Evolutionary conservation across 2,329 filamentous ascomycete genomes (phyloP), one percentile per base, ranked within the genome.

Genomic region (Parafenestella ontariensis): DNA sequence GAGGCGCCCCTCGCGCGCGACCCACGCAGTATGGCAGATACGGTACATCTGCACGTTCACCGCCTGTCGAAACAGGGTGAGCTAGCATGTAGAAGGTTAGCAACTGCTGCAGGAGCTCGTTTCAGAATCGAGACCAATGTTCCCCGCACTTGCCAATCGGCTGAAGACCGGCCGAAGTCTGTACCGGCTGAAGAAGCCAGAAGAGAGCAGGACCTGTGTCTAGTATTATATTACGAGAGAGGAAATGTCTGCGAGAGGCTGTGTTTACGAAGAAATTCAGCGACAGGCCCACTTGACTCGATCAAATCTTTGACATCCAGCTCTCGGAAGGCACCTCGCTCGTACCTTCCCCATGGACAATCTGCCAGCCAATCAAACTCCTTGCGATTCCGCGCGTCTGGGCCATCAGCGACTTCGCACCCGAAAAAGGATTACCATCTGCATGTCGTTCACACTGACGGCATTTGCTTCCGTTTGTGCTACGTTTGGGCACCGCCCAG

Each of bases 91-190:
- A 49, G 52, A 29, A 28, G 55, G 58, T 37, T 58, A 64, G 56
- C 41, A 64, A 54, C 41, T 17, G 18, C 17, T 18, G 8, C 15
- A 18, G 7, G 5, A 28, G 46, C 29, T 48, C 51, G 64, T 68
- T 68, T 68, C 64, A 68, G 64, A 43, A 43, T 43, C 41, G 15
- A 43, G 41, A 29, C 41, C 41, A 43, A 5, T n/a, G 61, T 55
- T 62, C 64, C 61, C 64, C 64, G 61, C 64, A 68, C 57, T 58
- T 54, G 54, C 64, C 61, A 64, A 65, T 58, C 49, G 52, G 54
- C 47, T 54, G 45, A 56, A 52, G 42, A 44, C 42, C 37, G 46
- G 18, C 43, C 44, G 43, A 28, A 41, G 23, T 40, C 34, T 44
- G 50, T 31, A 29, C 39, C 34, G 29, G 31, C 44, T 49, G 28